phyloP scores from a whole-genome alignment of 371 early-diverging fungal species.

The Phascolomyces articulosus region DNA sequence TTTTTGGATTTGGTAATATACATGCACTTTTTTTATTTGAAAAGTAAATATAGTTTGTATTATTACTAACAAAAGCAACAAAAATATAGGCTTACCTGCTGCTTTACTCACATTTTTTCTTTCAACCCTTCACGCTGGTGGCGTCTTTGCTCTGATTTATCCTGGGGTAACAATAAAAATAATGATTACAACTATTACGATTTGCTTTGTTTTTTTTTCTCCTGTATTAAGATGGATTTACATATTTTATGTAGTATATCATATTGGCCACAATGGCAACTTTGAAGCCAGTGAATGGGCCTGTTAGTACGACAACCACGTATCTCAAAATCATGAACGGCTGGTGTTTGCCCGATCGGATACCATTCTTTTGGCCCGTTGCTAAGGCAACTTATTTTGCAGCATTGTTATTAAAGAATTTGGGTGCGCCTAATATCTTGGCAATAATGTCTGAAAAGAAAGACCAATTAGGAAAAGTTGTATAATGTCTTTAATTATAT shows the following conservation, averaged over 20 bases:
- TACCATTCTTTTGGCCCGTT: constrained; percentile 17
- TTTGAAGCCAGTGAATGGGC: constrained; percentile 23
- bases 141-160: constrained; percentile 51
- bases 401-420: background rate
- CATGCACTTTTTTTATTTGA: background rate
- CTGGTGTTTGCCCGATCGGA: constrained; percentile 10
- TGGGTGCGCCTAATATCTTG: background rate
- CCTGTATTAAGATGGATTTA: too few species aligned
- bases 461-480: constrained; percentile 16
- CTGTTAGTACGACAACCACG: background rate
- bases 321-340: background rate
- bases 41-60: background rate
- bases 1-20: constrained; percentile 48
- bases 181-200: background rate
- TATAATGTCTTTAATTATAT: background rate
- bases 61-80: background rate
- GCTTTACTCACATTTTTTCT: constrained; percentile 47
- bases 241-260: constrained; percentile 46
- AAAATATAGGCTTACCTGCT: constrained; percentile 35
- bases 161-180: constrained; percentile 40
- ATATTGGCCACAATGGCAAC: constrained; percentile 47
- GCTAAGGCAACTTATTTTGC: background rate
- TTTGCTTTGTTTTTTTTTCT: background rate
- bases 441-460: constrained; percentile 8
- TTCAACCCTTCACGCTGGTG: constrained; percentile 43